These are phyloP conservation scores for Lactifluus rugatus DNA, from an alignment of 768 basidiomycete genomes.

Conservation along the genomic window DNA sequence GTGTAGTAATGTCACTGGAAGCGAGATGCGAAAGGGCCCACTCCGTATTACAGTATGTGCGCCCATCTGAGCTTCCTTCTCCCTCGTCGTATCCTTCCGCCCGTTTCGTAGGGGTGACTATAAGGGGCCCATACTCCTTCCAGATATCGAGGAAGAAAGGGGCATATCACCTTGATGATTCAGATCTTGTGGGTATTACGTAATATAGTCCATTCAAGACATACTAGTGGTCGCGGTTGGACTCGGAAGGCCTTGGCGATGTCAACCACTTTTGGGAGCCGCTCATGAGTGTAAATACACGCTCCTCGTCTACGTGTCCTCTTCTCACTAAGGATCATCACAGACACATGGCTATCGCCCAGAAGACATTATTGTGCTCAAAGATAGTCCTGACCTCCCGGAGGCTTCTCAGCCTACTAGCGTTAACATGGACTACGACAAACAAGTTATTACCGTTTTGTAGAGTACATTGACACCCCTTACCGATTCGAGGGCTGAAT, in stretches of 20 bases:
- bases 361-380: constrained; percentile 17
- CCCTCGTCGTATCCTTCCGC: neutral
- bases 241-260: constrained; percentile 8
- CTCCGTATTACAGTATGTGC: no score
- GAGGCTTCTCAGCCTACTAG: constrained; percentile 10
- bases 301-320: no score
- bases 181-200: constrained; percentile 17
- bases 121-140: neutral
- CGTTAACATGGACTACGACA: constrained; percentile 11
- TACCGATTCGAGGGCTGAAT: constrained; percentile 18
- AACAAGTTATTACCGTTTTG: neutral
- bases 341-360: constrained; percentile 11
- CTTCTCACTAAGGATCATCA: neutral
- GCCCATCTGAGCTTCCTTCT: no score
- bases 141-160: neutral
- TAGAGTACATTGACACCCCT: neutral
- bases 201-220: neutral
- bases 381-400: neutral
- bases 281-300: constrained; percentile 2
- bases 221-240: neutral
- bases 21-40: no score
- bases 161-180: neutral
- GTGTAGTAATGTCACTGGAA: no score
- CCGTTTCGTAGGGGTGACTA: neutral
- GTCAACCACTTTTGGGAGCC: constrained; percentile 8